Evolutionary conservation across 2,329 filamentous ascomycete genomes (phyloP).

Genomic region (Thielaviopsis ethacetica): DNA sequence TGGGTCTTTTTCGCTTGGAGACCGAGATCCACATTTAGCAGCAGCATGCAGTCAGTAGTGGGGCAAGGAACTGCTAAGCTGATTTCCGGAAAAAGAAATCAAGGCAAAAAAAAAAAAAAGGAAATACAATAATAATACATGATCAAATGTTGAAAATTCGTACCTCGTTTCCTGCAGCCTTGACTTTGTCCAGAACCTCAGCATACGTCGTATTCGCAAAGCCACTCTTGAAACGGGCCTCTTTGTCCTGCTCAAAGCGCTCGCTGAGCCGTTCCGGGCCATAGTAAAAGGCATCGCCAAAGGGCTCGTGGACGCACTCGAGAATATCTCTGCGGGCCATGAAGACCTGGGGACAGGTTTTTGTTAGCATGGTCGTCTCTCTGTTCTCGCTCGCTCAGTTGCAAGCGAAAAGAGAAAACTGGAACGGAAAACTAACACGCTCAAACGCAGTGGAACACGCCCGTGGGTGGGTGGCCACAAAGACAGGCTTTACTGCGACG

Average conservation of each 20-base stretch:
- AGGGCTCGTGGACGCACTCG: constrained; percentile 82
- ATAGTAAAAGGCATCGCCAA: constrained; percentile 92
- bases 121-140: background rate
- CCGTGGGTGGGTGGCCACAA: constrained; percentile 83
- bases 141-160: background rate
- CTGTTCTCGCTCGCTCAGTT: background rate
- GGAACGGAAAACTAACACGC: constrained; percentile 40
- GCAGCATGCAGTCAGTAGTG: background rate
- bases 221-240: constrained; percentile 40
- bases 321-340: constrained; percentile 80
- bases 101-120: constrained; percentile 8
- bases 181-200: constrained; percentile 61
- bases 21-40: background rate
- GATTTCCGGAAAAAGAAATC: background rate
- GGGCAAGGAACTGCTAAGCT: background rate
- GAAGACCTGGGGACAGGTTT: constrained; percentile 50
- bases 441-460: constrained; percentile 97
- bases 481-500: constrained; percentile 61
- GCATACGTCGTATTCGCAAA: constrained; percentile 56
- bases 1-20: background rate
- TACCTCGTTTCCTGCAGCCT: constrained; percentile 58
- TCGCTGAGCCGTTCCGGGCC: constrained; percentile 74
- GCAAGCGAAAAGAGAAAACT: constrained; percentile 2
- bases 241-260: constrained; percentile 56
- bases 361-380: background rate